Evolutionary conservation across 2,329 filamentous ascomycete genomes (phyloP).

Genomic region (Trichoderma simmonsii): DNA sequence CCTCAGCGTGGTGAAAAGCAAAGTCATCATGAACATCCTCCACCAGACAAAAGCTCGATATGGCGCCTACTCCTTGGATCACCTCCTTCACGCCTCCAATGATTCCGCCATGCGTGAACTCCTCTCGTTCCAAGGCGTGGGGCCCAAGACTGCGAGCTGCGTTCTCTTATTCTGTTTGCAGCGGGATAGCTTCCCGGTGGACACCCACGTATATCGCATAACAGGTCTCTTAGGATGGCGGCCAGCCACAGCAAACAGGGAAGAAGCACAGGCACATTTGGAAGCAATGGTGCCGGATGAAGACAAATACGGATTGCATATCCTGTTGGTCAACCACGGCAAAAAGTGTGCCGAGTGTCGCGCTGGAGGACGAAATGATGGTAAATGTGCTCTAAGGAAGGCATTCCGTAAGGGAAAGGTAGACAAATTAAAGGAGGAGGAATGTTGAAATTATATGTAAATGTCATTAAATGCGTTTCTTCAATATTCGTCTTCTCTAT

Average conservation of each 20-base stretch:
- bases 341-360: conserved; percentile 44
- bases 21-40: conserved; percentile 67
- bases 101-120: conserved; percentile 50
- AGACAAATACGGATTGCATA: conserved; percentile 50
- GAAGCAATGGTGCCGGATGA: conserved; percentile 45
- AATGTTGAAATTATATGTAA: background rate
- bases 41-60: conserved; percentile 54
- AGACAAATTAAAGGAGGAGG: conserved; percentile 9
- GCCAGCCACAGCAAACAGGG: conserved; percentile 38
- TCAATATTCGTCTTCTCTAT: background rate
- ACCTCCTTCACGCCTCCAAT: conserved; percentile 42
- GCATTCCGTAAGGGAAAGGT: conserved; percentile 33
- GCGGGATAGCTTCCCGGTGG: conserved; percentile 49
- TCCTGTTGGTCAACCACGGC: conserved; percentile 48
- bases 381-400: conserved; percentile 41
- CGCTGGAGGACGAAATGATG: conserved; percentile 40
- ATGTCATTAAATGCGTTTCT: background rate
- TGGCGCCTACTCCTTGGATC: conserved; percentile 47
- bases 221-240: conserved; percentile 49
- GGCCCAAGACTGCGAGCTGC: conserved; percentile 53
- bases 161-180: conserved; percentile 51
- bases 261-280: conserved; percentile 50
- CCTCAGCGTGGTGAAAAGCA: conserved; percentile 68
- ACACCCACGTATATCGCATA: conserved; percentile 52
- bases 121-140: conserved; percentile 49